Evolutionary conservation across 805 yeast species (phyloP).

Genomic region (Candida yuanshanica): DNA sequence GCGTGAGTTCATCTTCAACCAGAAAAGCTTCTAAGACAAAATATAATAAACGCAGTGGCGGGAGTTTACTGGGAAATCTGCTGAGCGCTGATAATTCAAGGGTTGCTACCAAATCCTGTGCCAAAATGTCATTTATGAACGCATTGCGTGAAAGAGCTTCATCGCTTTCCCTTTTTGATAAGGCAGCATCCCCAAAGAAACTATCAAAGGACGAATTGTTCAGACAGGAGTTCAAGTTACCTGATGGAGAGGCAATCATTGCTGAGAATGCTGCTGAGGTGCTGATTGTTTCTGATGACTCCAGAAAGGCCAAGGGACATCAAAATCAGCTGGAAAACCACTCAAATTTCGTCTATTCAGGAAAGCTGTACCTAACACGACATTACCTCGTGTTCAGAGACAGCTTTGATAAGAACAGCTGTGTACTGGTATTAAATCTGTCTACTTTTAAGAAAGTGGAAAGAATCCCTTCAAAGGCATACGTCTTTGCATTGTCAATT

Average conservation of each 20-base stretch:
- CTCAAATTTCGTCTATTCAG: conserved; percentile 40
- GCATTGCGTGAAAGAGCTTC: conserved; percentile 42
- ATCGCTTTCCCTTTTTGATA: conserved; percentile 36
- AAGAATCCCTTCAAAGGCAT: conserved; percentile 69
- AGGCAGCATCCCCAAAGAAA: conserved; percentile 30
- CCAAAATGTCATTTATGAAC: conserved; percentile 40
- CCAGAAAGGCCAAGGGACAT: conserved; percentile 3
- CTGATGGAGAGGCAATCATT: conserved; percentile 60
- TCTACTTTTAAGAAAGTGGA: conserved; percentile 82
- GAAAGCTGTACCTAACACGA: conserved; percentile 67
- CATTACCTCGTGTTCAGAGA: conserved; percentile 74
- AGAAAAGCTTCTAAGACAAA: background rate
- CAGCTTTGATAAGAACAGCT: conserved; percentile 58
- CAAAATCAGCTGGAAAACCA: conserved; percentile 12
- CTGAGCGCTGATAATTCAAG: too few relatives aligned
- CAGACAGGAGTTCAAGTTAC: conserved; percentile 61
- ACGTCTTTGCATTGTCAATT: conserved; percentile 72
- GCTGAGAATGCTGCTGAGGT: conserved; percentile 67
- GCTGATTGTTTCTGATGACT: conserved; percentile 25
- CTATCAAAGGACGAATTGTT: conserved; percentile 67
- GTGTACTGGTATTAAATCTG: conserved; percentile 66
- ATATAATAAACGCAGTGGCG: too few relatives aligned
- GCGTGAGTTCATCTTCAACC: too few relatives aligned
- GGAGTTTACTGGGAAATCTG: too few relatives aligned
- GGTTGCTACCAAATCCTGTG: background rate